Evolutionary conservation across 305 asterid species (phyloP).

Genomic region (Caryopteris hybrid): DNA sequence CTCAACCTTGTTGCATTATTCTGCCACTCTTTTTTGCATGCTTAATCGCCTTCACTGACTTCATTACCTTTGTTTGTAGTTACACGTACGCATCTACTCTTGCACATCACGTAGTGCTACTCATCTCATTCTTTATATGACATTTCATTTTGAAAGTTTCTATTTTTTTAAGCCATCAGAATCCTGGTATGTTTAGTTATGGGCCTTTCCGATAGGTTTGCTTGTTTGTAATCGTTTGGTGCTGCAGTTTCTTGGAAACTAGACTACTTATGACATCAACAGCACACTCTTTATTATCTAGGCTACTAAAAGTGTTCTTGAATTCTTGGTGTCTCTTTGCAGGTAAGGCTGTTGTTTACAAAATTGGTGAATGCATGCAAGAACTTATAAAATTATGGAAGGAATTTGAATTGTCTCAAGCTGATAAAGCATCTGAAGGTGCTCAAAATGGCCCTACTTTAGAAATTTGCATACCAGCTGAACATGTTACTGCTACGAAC

Average conservation of each 20-base stretch:
- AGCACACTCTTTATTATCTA: conserved; percentile 12
- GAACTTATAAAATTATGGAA: conserved; percentile 82
- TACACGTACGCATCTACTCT: too few relatives aligned
- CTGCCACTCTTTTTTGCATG: too few relatives aligned
- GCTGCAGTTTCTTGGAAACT: neutral
- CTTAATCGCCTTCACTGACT: too few relatives aligned
- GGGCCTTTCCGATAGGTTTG: neutral
- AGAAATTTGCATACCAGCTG: conserved; percentile 96
- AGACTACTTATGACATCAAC: neutral
- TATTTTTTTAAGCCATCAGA: too few relatives aligned
- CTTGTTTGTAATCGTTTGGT: neutral
- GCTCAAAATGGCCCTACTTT: conserved; percentile 78
- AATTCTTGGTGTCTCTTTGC: conserved; percentile 28
- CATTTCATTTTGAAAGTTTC: too few relatives aligned
- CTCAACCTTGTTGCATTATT: too few relatives aligned
- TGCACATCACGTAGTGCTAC: too few relatives aligned
- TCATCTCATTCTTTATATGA: too few relatives aligned
- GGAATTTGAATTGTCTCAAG: conserved; percentile 66
- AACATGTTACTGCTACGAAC: conserved; percentile 91
- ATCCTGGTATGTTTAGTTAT: neutral
- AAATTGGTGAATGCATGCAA: conserved; percentile 98
- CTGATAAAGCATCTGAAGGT: conserved; percentile 59
- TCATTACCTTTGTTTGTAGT: too few relatives aligned
- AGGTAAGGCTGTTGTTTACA: conserved; percentile 80
- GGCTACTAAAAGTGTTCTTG: conserved; percentile 12